Conservation (phyloP, 1,284 basidiomycete species). For the Sparassis latifolia region DNA sequence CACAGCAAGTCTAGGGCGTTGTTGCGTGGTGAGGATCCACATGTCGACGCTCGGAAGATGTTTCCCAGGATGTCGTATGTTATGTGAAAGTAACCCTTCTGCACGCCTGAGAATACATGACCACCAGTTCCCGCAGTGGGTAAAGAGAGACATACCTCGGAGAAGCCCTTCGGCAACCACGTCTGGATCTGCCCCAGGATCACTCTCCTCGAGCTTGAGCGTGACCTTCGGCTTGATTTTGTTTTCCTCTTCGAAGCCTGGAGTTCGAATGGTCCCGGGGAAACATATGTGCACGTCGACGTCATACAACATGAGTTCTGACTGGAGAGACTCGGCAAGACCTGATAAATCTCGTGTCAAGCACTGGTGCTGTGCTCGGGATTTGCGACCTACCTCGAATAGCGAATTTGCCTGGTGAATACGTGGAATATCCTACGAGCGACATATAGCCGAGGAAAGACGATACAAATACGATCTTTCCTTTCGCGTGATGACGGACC, state of each 20-base stretch:
- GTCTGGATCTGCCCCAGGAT: constrained; percentile 63
- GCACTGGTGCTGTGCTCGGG: neutral
- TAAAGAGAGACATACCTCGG: constrained; percentile 39
- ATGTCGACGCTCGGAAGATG: constrained; percentile 63
- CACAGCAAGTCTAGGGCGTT: constrained; percentile 51
- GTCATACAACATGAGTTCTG: constrained; percentile 76
- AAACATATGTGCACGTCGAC: constrained; percentile 85
- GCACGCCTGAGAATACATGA: constrained; percentile 44
- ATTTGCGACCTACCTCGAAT: constrained; percentile 55
- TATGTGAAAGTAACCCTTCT: constrained; percentile 72
- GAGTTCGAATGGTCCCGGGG: constrained; percentile 80
- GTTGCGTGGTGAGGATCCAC: constrained; percentile 63
- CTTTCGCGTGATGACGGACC: constrained; percentile 48
- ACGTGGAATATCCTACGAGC: constrained; percentile 80
- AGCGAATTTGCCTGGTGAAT: constrained; percentile 88
- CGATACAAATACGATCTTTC: constrained; percentile 78
- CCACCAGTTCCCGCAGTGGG: constrained; percentile 2
- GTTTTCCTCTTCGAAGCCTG: constrained; percentile 79
- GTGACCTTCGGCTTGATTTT: constrained; percentile 78
- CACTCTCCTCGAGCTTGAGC: constrained; percentile 76
- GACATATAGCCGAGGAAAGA: constrained; percentile 81
- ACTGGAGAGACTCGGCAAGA: constrained; percentile 81
- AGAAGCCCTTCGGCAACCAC: constrained; percentile 59
- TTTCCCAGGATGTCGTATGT: constrained; percentile 65
- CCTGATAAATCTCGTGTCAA: constrained; percentile 38